Percentiles rank a stretch among this genome's conserved stretches.
phyloP scores from a whole-genome alignment of 345 rosid species.

The Heritiera littoralis region DNA sequence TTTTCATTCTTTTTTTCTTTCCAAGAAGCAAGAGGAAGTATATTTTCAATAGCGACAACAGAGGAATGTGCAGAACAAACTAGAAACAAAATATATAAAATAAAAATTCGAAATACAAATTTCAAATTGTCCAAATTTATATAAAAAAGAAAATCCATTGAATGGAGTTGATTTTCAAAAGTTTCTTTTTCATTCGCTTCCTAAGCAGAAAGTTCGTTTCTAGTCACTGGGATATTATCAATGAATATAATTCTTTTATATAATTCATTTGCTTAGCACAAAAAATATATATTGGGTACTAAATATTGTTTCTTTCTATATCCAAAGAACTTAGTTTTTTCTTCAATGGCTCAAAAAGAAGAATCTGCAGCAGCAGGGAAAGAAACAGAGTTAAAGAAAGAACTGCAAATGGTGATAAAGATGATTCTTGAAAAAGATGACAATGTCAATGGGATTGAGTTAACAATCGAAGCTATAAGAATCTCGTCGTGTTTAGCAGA shows the following conservation, averaged over 20 bases:
- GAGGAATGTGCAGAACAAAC: background rate
- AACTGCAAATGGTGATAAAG: conserved; percentile 37
- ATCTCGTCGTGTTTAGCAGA: conserved; percentile 32
- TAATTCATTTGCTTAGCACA: too few relatives aligned
- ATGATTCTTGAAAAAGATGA: conserved; percentile 42
- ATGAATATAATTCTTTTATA: too few relatives aligned
- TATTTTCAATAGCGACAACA: background rate
- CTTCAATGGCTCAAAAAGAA: conserved; percentile 31
- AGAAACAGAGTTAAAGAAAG: conserved; percentile 41
- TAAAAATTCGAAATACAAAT: too few relatives aligned
- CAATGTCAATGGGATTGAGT: conserved; percentile 22
- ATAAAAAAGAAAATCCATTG: background rate
- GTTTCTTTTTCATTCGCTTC: background rate
- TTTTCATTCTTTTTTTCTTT: too few relatives aligned
- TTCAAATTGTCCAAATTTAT: too few relatives aligned
- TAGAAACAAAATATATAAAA: background rate
- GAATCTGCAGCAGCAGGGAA: background rate
- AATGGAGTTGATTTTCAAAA: background rate
- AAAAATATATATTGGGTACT: background rate
- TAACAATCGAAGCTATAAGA: conserved; percentile 39
- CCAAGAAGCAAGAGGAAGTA: background rate
- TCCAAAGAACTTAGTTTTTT: background rate
- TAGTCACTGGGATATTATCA: too few relatives aligned
- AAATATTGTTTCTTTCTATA: background rate
- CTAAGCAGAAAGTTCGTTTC: background rate